Evolutionary conservation across 768 basidiomycete species (phyloP), one percentile per base, ranked within the genome.

Genomic region (Mycena latifolia): DNA sequence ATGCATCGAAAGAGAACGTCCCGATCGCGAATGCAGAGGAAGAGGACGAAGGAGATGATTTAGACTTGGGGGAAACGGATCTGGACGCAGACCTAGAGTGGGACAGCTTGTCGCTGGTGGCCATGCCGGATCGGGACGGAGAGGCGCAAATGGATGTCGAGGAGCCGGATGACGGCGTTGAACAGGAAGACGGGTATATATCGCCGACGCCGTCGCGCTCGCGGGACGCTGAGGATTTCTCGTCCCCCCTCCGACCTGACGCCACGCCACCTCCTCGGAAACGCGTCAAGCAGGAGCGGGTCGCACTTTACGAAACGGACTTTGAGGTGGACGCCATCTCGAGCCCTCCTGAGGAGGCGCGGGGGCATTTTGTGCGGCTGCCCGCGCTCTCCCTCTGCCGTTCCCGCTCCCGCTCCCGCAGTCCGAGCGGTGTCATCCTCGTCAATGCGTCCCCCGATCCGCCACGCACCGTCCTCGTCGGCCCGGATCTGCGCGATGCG

Each of bases 181-280:
- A 83, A 72, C 93, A 93, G 77, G 93, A 94, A 73, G 92, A 92
- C 65, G 93, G 93, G 18, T 95, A 94, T 76, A 82, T 92, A 57
- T 93, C 93, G n/a, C 92, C 92, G 18, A 78, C 86, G 11, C 78
- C 85, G 51, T 87, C 87, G 25, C 80, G 83, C 69, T 83, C 82
- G 54, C 80, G 81, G 66, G 89, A 89, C 39, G 84, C 84, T 27
- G 87, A 91, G 63, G 88, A 89, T 11, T 71, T 93, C 29, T 92
- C 91, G 51, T 93, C 92, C 14, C 92, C 92, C 25, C 65, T 81
- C 43, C 80, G 79, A 33, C 79, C 74, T n/a, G 65, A 24, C 10
- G 58, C 56, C 24, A 55, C 43, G 46, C 72, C 63, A 37, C 59
- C 60, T 25, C 56, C 53, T 7, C 47, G 37, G 53, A 60, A 63